phyloP scores from a whole-genome alignment of 75 land plant genomes.

The Cunninghamia lanceolata region DNA sequence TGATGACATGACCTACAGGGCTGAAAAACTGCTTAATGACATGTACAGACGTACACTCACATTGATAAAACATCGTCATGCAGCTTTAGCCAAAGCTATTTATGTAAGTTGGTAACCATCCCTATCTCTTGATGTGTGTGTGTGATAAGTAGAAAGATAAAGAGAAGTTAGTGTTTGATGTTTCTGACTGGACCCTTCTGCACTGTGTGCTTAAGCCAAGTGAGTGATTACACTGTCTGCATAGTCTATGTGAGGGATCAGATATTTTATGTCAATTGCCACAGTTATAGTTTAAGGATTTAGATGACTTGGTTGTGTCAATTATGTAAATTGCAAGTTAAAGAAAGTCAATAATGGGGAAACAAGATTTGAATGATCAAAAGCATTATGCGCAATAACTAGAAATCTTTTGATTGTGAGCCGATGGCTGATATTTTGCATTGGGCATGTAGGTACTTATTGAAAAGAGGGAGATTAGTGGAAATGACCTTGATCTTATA shows the following conservation, averaged over 20 bases:
- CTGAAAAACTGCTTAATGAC: conserved; percentile 46
- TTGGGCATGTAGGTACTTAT: conserved; percentile 61
- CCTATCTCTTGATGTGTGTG: not conserved
- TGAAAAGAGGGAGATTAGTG: conserved; percentile 67
- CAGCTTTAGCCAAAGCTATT: conserved; percentile 82
- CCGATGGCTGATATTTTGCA: not conserved
- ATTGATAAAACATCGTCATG: conserved; percentile 60
- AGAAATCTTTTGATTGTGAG: not conserved
- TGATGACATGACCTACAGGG: conserved; percentile 51
- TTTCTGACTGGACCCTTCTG: not conserved
- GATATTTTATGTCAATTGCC: not conserved
- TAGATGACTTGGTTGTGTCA: not conserved
- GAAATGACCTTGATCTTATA: conserved; percentile 80
- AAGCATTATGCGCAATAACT: not conserved
- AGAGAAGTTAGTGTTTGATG: not conserved
- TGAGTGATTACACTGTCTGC: not conserved
- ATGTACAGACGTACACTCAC: conserved; percentile 57
- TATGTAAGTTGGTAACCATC: conserved; percentile 40
- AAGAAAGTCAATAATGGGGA: not conserved
- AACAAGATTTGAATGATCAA: not conserved
- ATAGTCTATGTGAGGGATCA: not conserved
- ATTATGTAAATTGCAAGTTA: not conserved
- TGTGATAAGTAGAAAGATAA: not conserved
- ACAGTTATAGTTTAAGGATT: not conserved
- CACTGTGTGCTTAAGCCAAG: not conserved